These are phyloP conservation scores for Globisporangium solare DNA, from an alignment of 352 stramenopile species.

Conservation along the genomic window DNA sequence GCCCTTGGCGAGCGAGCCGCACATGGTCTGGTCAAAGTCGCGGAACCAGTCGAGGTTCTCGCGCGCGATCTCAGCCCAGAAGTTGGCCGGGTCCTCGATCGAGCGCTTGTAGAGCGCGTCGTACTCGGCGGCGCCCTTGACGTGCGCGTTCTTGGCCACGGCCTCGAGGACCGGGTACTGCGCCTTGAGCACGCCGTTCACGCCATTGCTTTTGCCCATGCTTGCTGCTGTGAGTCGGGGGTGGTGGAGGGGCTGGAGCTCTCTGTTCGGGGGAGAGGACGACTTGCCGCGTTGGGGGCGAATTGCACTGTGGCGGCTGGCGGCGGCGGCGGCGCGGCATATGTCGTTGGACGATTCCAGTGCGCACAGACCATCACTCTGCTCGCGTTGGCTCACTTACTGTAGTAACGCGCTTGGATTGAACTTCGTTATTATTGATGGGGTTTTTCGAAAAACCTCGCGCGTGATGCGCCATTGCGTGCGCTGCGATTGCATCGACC, in stretches of 20 bases:
- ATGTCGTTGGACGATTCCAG: too few relatives aligned
- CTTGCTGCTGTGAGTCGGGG: not conserved
- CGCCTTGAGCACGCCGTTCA: conserved; percentile 1
- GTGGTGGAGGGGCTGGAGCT: not conserved
- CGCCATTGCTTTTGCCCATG: conserved; percentile 11
- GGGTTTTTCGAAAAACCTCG: too few relatives aligned
- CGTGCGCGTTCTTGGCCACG: conserved; percentile 53
- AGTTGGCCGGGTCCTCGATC: conserved; percentile 82
- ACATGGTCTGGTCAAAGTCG: conserved; percentile 87
- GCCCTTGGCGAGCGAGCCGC: conserved; percentile 85
- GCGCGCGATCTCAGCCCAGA: conserved; percentile 90
- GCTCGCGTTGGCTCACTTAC: too few relatives aligned
- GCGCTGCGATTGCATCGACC: too few relatives aligned
- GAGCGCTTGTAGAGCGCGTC: conserved; percentile 85
- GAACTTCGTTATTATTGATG: too few relatives aligned
- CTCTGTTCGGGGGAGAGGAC: not conserved
- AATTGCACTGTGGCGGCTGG: too few relatives aligned
- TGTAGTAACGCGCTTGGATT: too few relatives aligned
- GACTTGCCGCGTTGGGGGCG: too few relatives aligned
- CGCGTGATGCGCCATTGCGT: too few relatives aligned
- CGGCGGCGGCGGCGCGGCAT: too few relatives aligned
- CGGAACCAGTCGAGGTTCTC: conserved; percentile 92
- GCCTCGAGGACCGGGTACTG: conserved; percentile 28
- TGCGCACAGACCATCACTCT: too few relatives aligned
- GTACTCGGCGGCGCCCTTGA: conserved; percentile 75